Conservation (phyloP, 148 eudicot species). For the Rhododendron ferrugineum region DNA sequence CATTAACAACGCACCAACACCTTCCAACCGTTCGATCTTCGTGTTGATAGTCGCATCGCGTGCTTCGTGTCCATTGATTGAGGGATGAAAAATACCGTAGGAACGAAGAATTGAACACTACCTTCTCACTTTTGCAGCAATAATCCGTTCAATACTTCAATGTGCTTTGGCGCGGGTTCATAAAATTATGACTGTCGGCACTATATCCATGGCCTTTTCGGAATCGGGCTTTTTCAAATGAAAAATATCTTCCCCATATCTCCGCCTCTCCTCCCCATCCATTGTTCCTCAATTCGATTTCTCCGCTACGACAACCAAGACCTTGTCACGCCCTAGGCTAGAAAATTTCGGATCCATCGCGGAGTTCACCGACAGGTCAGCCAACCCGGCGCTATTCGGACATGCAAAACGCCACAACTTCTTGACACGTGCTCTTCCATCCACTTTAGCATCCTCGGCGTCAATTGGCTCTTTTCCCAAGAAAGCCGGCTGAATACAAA, state of each 20-base stretch:
- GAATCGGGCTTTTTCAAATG: constrained; percentile 17
- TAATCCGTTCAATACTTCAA: not conserved
- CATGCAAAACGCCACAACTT: not conserved
- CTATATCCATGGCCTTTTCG: constrained; percentile 13
- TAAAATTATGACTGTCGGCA: constrained; percentile 7
- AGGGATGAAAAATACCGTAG: no score
- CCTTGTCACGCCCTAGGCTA: constrained; percentile 13
- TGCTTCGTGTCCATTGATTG: no score
- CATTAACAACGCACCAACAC: no score
- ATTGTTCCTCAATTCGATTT: constrained; percentile 10
- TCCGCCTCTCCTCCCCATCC: constrained; percentile 25
- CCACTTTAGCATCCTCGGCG: not conserved
- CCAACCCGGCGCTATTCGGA: constrained; percentile 8
- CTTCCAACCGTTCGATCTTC: no score
- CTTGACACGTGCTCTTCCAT: not conserved
- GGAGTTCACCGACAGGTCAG: constrained; percentile 27
- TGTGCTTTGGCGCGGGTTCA: not conserved
- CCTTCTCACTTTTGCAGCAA: not conserved
- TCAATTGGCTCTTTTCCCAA: constrained; percentile 5
- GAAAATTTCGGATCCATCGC: constrained; percentile 9
- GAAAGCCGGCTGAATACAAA: constrained; percentile 40
- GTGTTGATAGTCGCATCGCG: no score
- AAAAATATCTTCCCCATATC: constrained; percentile 25
- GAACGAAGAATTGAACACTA: no score
- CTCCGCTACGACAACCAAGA: constrained; percentile 19